Base-by-base conservation (phyloP, 2,329 filamentous ascomycete genomes). In the Acrocalymma vagum region DNA sequence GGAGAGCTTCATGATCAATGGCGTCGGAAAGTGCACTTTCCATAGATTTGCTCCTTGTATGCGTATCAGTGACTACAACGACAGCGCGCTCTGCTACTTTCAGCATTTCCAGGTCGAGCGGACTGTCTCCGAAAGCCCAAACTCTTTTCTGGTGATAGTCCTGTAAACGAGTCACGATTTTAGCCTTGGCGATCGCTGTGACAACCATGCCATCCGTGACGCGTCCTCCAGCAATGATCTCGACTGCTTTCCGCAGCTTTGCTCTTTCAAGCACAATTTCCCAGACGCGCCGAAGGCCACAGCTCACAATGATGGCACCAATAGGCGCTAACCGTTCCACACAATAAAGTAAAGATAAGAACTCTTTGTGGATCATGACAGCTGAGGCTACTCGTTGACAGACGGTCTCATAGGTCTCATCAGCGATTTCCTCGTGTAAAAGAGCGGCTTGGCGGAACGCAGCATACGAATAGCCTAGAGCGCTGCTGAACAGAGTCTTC, bases 61-160 rank as follows among this genome's bases (percentile, higher is more conserved):
- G 5, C 48, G 77, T 59, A 0, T 78, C 62, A 1, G 80, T 79
- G 3, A 82, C 79, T 0, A 86, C 74, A 4, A 87, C 71, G 24
- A 84, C 58, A 0, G 81, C 78, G 40, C 76, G 43, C 48, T 85
- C 63, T 0, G 83, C 83, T 22, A 65, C 51, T 3, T 46, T 48
- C 9, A 86, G 49, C 83, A 87, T 87, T 0, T 67, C 61, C 13
- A 86, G 25, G 49, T 86, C 84, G 6, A 84, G 45, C 0, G 72
- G 71, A 48, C 82, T 82, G 51, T 85, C 82, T n/a, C 83, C 82
- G 50, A 86, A 82, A 0, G 80, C 83, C 59, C 70, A 77, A 13
- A 84, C 77, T 25, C 72, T 60, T 18, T 72, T 29, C 0, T 63
- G 3, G 26, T 74, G 48, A 0, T 13, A 13, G 0, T 67, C 17